These are phyloP conservation scores for Steccherinum ochraceum DNA, from an alignment of 768 basidiomycete species.

Conservation along the genomic window DNA sequence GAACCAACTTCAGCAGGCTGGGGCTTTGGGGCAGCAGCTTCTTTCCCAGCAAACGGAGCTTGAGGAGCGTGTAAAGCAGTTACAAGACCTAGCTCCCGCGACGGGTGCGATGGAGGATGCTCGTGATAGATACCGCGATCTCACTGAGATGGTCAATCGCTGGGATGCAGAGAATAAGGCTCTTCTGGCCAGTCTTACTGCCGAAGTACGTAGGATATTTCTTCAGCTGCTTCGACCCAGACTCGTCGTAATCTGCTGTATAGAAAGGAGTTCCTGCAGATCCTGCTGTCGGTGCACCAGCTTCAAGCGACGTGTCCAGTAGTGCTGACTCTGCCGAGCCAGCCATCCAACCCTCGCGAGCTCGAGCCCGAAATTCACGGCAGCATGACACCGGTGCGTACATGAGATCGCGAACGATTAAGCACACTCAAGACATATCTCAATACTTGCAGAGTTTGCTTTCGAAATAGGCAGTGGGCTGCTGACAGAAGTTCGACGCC, in stretches of 20 bases:
- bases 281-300: constrained; percentile 42
- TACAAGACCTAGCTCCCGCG: constrained; percentile 65
- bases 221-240: constrained; percentile 31
- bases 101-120: constrained; percentile 54
- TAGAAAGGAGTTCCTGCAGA: constrained; percentile 35
- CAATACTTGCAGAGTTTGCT: constrained; percentile 73
- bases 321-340: constrained; percentile 53
- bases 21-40: constrained; percentile 88
- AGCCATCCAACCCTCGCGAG: constrained; percentile 75
- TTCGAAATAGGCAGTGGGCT: constrained; percentile 95
- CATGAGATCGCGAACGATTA: neutral
- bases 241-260: constrained; percentile 25
- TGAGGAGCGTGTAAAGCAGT: constrained; percentile 77
- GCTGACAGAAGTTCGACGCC: constrained; percentile 83
- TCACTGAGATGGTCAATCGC: constrained; percentile 62
- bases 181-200: constrained; percentile 63
- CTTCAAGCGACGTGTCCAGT: constrained; percentile 49
- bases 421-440: constrained; percentile 16
- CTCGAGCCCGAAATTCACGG: constrained; percentile 85
- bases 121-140: constrained; percentile 68
- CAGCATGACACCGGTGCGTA: constrained; percentile 86
- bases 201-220: constrained; percentile 39
- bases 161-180: constrained; percentile 82
- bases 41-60: constrained; percentile 91
- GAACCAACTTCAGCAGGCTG: constrained; percentile 86